Conservation (phyloP, 768 basidiomycete genomes). For the Pleurotus citrinopileatus region DNA sequence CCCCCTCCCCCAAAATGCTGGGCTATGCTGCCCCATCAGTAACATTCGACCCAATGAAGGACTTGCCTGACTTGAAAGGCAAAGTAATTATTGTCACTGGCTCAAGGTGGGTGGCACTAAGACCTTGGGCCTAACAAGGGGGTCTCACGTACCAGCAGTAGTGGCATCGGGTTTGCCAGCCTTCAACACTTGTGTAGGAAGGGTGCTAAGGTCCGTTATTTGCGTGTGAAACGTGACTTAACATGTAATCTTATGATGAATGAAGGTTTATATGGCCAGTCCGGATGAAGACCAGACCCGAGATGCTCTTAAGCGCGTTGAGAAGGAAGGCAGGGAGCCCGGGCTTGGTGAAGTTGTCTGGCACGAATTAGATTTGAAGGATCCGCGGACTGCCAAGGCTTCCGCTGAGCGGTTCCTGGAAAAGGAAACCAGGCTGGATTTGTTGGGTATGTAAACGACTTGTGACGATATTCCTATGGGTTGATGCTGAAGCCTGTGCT, state of each 20-base stretch:
- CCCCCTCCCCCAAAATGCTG: neutral
- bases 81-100: constrained; percentile 50
- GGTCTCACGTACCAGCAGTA: constrained; percentile 20
- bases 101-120: constrained; percentile 31
- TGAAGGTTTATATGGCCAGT: constrained; percentile 26
- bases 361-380: constrained; percentile 36
- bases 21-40: neutral
- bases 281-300: constrained; percentile 28
- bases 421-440: constrained; percentile 41
- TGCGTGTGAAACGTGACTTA: constrained; percentile 8
- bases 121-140: neutral
- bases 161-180: constrained; percentile 35
- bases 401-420: constrained; percentile 33
- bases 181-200: constrained; percentile 33
- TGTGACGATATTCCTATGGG: too few species aligned
- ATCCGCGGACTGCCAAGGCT: constrained; percentile 29
- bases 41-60: constrained; percentile 26
- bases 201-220: constrained; percentile 38
- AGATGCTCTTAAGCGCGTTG: constrained; percentile 29
- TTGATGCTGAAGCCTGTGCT: too few species aligned
- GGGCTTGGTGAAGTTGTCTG: constrained; percentile 26
- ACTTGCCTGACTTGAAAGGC: constrained; percentile 43
- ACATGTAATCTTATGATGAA: neutral
- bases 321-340: constrained; percentile 26
- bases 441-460: constrained; percentile 37